These are phyloP conservation scores for Podospora pseudocomata DNA, from an alignment of 495 filamentous ascomycete genomes.

Conservation along the genomic window DNA sequence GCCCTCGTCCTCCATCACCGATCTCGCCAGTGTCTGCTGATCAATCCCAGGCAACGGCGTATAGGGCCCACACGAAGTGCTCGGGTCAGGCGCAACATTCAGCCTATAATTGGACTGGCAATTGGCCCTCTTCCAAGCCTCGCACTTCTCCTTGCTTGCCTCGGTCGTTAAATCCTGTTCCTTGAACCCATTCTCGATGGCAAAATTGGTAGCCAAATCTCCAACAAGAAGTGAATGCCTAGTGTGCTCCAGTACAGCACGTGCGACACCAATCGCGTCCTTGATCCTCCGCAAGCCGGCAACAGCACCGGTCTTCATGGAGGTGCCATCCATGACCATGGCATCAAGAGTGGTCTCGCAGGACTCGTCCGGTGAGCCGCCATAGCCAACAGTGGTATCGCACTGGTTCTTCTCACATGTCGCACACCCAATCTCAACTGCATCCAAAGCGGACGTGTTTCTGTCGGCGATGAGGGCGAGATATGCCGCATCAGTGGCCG, in stretches of 20 bases:
- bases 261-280: conserved; percentile 43
- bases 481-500: conserved; percentile 49
- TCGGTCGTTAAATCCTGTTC: conserved; percentile 39
- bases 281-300: conserved; percentile 43
- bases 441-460: conserved; percentile 38
- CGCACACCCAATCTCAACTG: conserved; percentile 42
- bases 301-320: conserved; percentile 45
- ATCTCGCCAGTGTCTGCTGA: conserved; percentile 2
- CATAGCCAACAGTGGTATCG: conserved; percentile 46
- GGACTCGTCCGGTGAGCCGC: conserved; percentile 45
- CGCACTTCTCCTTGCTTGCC: conserved; percentile 34
- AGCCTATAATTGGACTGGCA: conserved; percentile 45
- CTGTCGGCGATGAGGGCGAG: conserved; percentile 22
- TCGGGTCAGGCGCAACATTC: conserved; percentile 37
- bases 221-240: conserved; percentile 45
- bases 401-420: conserved; percentile 45
- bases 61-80: conserved; percentile 41
- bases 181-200: conserved; percentile 41
- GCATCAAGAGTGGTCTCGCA: conserved; percentile 51
- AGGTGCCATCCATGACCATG: conserved; percentile 45
- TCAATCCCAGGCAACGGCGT: conserved; percentile 19
- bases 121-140: conserved; percentile 33
- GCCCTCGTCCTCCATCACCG: neutral
- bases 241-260: conserved; percentile 44
- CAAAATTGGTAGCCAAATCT: conserved; percentile 45